Base-by-base conservation (phyloP, 768 basidiomycete species). In the Lactarius quietus region DNA sequence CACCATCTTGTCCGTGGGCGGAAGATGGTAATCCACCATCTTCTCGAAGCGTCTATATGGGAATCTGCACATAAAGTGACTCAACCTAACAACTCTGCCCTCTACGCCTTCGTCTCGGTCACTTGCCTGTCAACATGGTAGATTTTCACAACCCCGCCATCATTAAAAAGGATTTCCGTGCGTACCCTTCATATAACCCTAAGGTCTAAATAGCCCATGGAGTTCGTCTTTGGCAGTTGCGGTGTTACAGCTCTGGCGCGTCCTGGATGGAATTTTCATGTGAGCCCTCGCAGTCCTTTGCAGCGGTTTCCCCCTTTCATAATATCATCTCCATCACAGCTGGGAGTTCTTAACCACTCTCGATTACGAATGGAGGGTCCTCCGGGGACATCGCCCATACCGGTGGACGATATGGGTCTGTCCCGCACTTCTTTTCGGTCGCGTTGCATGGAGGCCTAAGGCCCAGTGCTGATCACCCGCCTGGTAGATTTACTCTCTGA, bases 321-420 rank as follows among this genome's bases (percentile, higher is more conserved):
- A n/a, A n/a, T n/a, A n/a, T n/a, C n/a, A n/a, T n/a, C n/a, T n/a
- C n/a, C n/a, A 12, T 8, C n/a, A 18, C 52, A 53, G 52, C 26
- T 53, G 52, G 52, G 52, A 29, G n/a, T 31, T 39, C 29, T 26
- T 53, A 23, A 53, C 29, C 52, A 53, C 52, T 26, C 52, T 53
- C 14, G 29, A 53, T 5, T 53, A 53, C 10, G 52, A 53, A 31
- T 53, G 20, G 26, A 53, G 56, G 4, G 28, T 63, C 26, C 29
- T 63, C 28, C 45, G 43, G 18, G 43, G 36, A 3, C 45, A n/a
- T n/a, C n/a, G n/a, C n/a, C n/a, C n/a, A n/a, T n/a, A n/a, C n/a
- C n/a, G n/a, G n/a, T n/a, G n/a, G 63, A 39, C 63, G 1, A 63
- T 63, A 58, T 63, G 57, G 63, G 63, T 63, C 2, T 1, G 63